A percentile compares a stretch with the other conserved stretches of the same genome.
Conservation (phyloP, 805 yeast genomes). For the Kuraishia floccosa region DNA sequence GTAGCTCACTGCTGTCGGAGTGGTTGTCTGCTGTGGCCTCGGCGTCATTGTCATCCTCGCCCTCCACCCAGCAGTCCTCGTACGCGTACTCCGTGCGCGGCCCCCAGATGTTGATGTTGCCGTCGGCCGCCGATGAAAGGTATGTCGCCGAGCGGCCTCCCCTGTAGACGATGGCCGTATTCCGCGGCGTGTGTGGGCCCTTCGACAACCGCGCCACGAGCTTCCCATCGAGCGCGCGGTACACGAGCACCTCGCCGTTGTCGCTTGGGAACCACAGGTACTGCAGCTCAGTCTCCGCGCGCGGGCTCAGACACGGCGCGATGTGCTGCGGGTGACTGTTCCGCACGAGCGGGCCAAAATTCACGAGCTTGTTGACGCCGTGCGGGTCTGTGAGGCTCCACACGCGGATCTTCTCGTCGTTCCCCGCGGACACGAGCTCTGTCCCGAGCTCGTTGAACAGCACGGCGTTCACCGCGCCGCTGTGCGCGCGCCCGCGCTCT, state of each 20-base stretch:
- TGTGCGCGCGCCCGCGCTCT: constrained; percentile 51
- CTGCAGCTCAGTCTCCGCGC: constrained; percentile 40
- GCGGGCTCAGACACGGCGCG: constrained; percentile 41
- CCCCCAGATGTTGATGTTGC: constrained; percentile 51
- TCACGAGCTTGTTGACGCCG: constrained; percentile 46
- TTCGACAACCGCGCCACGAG: constrained; percentile 44
- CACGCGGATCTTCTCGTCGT: constrained; percentile 68
- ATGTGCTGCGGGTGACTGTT: constrained; percentile 49
- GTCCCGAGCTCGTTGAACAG: constrained; percentile 63
- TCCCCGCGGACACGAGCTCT: constrained; percentile 54
- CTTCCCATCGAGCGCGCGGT: constrained; percentile 49
- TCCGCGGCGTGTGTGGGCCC: constrained; percentile 28
- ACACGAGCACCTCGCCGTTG: constrained; percentile 57
- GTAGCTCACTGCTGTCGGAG: constrained; percentile 9
- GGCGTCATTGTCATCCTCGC: constrained; percentile 3
- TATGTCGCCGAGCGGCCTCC: constrained; percentile 33
- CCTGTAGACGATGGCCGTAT: constrained; percentile 40
- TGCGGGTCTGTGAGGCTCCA: constrained; percentile 58
- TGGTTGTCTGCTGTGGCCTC: background rate
- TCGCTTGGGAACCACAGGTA: constrained; percentile 65
- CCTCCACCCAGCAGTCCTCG: constrained; percentile 7
- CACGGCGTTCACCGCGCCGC: constrained; percentile 69
- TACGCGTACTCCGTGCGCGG: constrained; percentile 14
- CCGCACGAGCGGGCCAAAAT: constrained; percentile 70
- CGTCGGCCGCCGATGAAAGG: constrained; percentile 57